A percentile compares a stretch with the other conserved stretches of the same genome.
Evolutionary conservation across 2,329 filamentous ascomycete species (phyloP).

Genomic region (Scorias spongiosa): DNA sequence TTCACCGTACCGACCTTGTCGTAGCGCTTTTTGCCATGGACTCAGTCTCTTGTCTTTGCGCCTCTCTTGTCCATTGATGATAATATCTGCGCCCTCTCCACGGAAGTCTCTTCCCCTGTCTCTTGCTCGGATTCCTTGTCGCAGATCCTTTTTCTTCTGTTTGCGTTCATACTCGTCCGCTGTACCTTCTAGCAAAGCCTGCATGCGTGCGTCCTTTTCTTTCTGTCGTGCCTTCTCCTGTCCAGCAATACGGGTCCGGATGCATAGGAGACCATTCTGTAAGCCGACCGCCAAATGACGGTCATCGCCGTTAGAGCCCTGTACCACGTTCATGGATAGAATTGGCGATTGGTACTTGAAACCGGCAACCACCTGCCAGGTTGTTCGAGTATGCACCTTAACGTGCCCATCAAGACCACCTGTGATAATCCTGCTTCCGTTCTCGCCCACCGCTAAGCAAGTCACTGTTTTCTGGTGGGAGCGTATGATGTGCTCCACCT

Average conservation of each 20-base stretch:
- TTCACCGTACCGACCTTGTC: slow-evolving; percentile 58
- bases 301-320: slow-evolving; percentile 55
- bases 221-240: slow-evolving; percentile 61
- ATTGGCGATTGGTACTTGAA: slow-evolving; percentile 89
- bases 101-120: slow-evolving; percentile 58
- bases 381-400: slow-evolving; percentile 87
- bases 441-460: slow-evolving; percentile 64
- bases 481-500: slow-evolving; percentile 69
- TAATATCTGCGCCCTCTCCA: slow-evolving; percentile 73
- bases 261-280: slow-evolving; percentile 79
- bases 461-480: slow-evolving; percentile 99
- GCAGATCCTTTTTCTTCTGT: slow-evolving; percentile 45
- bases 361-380: slow-evolving; percentile 92
- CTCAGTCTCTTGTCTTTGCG: slow-evolving; percentile 47
- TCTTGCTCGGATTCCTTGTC: slow-evolving; percentile 46
- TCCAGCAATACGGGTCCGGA: slow-evolving; percentile 77
- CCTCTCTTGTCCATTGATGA: slow-evolving; percentile 62
- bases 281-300: slow-evolving; percentile 91
- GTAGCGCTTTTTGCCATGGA: slow-evolving; percentile 71
- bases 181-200: slow-evolving; percentile 60
- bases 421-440: slow-evolving; percentile 66
- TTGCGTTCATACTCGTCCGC: slow-evolving; percentile 64
- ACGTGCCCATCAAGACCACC: slow-evolving; percentile 90
- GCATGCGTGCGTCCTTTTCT: slow-evolving; percentile 72
- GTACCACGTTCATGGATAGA: slow-evolving; percentile 63